Evolutionary conservation across 1,139 yeast species (phyloP), one percentile per base, ranked within the genome.

Genomic region (Suhomyces wounanorum): DNA sequence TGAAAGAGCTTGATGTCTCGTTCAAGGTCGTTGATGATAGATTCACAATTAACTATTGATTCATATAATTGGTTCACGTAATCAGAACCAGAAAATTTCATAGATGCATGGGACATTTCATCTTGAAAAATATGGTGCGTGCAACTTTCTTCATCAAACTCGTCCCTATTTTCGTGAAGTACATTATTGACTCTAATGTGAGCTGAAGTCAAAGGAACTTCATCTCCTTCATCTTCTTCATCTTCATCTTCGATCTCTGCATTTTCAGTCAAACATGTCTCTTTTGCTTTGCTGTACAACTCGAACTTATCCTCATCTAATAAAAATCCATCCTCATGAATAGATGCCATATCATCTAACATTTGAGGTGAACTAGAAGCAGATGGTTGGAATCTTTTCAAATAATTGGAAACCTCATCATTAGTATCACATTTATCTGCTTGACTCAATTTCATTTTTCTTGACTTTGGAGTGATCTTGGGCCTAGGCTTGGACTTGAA

Each of bases 281-380:
- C 51, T n/a, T 54, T 59, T 2, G 53, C 53, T 40, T 54, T 54
- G 31, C 53, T 55, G 49, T 63, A 64, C 41, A 72, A 61, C 39
- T 69, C 73, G 40, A 74, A 60, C 44, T 73, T 72, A 55, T 72
- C 76, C 43, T 69, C 72, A 9, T 68, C 72, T 40, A 73, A 60
- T 40, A 72, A 62, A 41, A 73, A 66, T 48, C 66, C 68, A 47
- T 71, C 76, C 45, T 70, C 72, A 43, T 63, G 69, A 25, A 72
- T 58, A 1, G 66, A 57, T 51, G 64, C 68, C 35, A 73, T 62
- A 43, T 71, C 72, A 50, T 66, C 70, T 43, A 73, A 53, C 71
- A 74, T 73, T 54, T 73, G 78, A 1, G 81, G 80, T 8, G 79
- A 73, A 52, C 65, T 71, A 0, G 78, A 70, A 5, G 77, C 70